Conservation (phyloP, 2,329 filamentous ascomycete genomes). For the Chaetomiaceae sp. region DNA sequence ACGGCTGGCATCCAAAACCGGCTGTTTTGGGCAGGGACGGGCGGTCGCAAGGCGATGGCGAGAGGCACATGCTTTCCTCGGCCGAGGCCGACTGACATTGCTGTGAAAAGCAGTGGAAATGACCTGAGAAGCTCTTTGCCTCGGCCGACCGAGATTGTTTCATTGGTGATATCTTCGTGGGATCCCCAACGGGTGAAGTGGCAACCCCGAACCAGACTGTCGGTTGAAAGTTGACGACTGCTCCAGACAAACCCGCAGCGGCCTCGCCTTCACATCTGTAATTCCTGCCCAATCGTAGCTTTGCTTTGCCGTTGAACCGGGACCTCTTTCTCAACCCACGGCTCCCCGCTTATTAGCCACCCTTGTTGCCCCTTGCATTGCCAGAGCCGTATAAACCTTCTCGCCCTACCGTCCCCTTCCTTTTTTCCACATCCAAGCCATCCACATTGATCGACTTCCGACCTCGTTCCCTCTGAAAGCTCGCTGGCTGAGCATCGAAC, state of each 20-base stretch:
- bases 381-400: conserved; percentile 25
- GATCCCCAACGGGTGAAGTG: conserved; percentile 16
- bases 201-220: background rate
- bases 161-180: conserved; percentile 10
- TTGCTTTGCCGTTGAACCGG: conserved; percentile 2
- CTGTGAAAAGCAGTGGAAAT: conserved; percentile 10
- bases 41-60: conserved; percentile 18
- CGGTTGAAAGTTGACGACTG: background rate
- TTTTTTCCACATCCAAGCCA: background rate
- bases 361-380: too few species aligned
- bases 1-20: conserved; percentile 9
- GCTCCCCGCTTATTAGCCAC: conserved; percentile 17
- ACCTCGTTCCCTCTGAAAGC: background rate
- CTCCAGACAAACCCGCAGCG: background rate
- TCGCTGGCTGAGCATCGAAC: conserved; percentile 4
- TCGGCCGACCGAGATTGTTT: conserved; percentile 11
- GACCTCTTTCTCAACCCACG: conserved; percentile 7
- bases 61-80: conserved; percentile 23
- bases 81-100: conserved; percentile 16
- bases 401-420: conserved; percentile 3
- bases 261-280: background rate
- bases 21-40: conserved; percentile 11
- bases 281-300: conserved; percentile 1
- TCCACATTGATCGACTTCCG: background rate
- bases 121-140: conserved; percentile 4